These are phyloP conservation scores for Xerocomellus amylosporus DNA, from an alignment of 768 basidiomycete species.

Conservation along the genomic window DNA sequence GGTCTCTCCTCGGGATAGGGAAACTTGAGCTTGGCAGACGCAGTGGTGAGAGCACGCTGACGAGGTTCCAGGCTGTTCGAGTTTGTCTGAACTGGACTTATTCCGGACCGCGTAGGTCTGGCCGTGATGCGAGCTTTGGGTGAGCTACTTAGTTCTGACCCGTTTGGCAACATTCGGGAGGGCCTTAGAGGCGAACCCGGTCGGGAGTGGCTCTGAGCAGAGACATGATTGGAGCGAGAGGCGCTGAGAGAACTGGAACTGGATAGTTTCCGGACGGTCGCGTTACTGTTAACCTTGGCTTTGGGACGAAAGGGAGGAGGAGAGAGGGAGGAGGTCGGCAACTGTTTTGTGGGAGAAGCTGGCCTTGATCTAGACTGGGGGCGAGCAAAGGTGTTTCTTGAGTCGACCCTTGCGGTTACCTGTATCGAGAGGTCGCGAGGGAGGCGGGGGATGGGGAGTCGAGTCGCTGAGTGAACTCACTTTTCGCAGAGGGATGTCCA, in stretches of 20 bases:
- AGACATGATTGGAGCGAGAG: slow-evolving; percentile 23
- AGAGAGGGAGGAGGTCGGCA: slow-evolving; percentile 24
- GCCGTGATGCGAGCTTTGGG: slow-evolving; percentile 26
- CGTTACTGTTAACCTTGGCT: slow-evolving; percentile 61
- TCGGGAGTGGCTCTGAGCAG: slow-evolving; percentile 43
- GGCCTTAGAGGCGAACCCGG: slow-evolving; percentile 39
- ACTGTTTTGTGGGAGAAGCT: slow-evolving; percentile 46
- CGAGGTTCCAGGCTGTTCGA: slow-evolving; percentile 24
- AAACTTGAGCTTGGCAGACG: slow-evolving; percentile 22
- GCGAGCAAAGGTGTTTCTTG: slow-evolving; percentile 30
- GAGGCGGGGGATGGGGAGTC: neutral
- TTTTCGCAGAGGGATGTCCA: slow-evolving; percentile 47
- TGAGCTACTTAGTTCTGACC: slow-evolving; percentile 24
- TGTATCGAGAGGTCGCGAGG: slow-evolving; percentile 29
- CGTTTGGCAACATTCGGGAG: slow-evolving; percentile 35
- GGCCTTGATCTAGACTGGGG: slow-evolving; percentile 42
- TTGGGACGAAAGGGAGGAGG: slow-evolving; percentile 43
- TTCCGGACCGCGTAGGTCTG: slow-evolving; percentile 29
- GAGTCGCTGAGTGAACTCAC: slow-evolving; percentile 27
- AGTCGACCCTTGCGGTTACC: slow-evolving; percentile 54
- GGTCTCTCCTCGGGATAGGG: slow-evolving; percentile 34
- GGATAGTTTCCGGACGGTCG: slow-evolving; percentile 34
- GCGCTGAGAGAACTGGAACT: slow-evolving; percentile 21
- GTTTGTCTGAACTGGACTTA: slow-evolving; percentile 7
- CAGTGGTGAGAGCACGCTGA: slow-evolving; percentile 30